Evolutionary conservation across 2,329 filamentous ascomycete species (phyloP), one percentile per base, ranked within the genome.

Genomic region (Ophiostoma australiae): DNA sequence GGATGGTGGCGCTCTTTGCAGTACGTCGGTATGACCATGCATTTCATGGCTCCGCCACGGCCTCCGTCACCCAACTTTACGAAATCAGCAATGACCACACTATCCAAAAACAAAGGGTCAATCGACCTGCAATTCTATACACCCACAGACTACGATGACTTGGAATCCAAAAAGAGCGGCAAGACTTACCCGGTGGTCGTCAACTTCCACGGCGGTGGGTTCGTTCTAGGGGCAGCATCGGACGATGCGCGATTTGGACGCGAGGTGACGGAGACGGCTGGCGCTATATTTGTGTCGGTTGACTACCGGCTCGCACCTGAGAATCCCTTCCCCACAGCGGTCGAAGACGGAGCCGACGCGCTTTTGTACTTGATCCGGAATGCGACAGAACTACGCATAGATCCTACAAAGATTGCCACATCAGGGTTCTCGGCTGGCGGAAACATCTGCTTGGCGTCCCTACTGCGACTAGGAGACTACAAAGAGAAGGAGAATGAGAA

Each of bases 251-350:
- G 87, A 61, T 90, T 88, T 82, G 86, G 85, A 6, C 81, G 84
- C 4, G 80, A 83, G 48, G 84, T 89, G 3, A 79, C 85, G 55
- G 79, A 84, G 35, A 80, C 70, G 1, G 55, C 68, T 15, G 83
- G 86, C 69, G 87, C 85, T 37, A 81, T 90, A 31, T 84, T 90
- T 70, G 84, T 91, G 73, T 86, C 85, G 1, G 87, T 90, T 74
- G 87, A 90, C 75, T 91, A 91, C 76, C 84, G 89, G n/a, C 83
- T 90, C 1, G 88, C 89, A 0, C 89, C 89, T 0, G 85, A 86
- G 75, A 82, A 85, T 74, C 88, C 88, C 0, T 90, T 89, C 76
- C 89, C 89, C 0, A 85, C 85, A 0, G 85, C 87, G 0, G 83
- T 91, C 0, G 87, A 91, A 74, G 89, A 91, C 76, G 86, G 86